Percentiles rank a stretch among this genome's conserved stretches.
These are phyloP conservation scores for Myxozyma lipomycoides DNA, from an alignment of 805 yeast genomes.

Conservation along the genomic window DNA sequence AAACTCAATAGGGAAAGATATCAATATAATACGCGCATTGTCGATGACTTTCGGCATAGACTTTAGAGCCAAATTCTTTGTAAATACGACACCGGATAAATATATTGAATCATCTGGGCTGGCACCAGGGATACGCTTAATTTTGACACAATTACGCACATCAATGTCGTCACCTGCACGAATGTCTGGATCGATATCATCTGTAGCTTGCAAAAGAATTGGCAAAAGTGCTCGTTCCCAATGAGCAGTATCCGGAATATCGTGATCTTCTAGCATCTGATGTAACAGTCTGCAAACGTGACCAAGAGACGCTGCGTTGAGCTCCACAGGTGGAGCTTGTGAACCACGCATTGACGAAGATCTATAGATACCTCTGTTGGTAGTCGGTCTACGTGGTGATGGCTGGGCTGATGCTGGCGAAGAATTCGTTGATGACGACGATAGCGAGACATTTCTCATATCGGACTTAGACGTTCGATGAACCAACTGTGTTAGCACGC, in stretches of 20 bases:
- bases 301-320: conserved; percentile 33
- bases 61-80: conserved; percentile 76
- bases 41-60: conserved; percentile 63
- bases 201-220: conserved; percentile 52
- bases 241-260: conserved; percentile 39
- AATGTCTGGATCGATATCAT: conserved; percentile 56
- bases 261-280: conserved; percentile 63
- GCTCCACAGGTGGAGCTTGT: conserved; percentile 37
- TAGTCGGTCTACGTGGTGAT: neutral
- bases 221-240: conserved; percentile 59
- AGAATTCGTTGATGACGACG: neutral
- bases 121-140: conserved; percentile 82
- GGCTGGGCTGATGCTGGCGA: conserved; percentile 6
- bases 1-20: conserved; percentile 88
- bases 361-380: conserved; percentile 18
- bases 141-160: conserved; percentile 80
- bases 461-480: neutral
- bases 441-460: neutral
- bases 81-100: conserved; percentile 77
- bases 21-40: conserved; percentile 71
- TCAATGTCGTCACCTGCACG: conserved; percentile 71
- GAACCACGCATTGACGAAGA: conserved; percentile 27
- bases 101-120: conserved; percentile 53
- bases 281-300: conserved; percentile 51
- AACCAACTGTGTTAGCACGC: neutral